These are phyloP conservation scores for Cutaneotrichosporon mucoides DNA, from an alignment of 1,284 basidiomycete species.

Conservation along the genomic window DNA sequence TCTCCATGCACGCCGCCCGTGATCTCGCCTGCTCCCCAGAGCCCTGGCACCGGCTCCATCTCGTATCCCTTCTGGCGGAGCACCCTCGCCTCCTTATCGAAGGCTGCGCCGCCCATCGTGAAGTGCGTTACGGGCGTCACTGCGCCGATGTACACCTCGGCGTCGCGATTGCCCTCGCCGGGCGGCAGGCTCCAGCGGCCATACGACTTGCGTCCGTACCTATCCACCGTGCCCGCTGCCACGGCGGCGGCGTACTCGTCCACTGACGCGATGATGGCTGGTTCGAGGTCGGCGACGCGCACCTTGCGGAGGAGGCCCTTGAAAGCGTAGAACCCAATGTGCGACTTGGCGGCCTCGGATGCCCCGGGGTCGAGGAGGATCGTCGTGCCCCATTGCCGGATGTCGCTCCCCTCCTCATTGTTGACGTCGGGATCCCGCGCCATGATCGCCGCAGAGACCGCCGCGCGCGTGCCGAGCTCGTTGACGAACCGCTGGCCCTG, in stretches of 20 bases:
- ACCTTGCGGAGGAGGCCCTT: constrained; percentile 13
- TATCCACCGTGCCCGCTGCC: neutral
- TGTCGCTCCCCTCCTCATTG: neutral
- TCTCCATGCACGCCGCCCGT: constrained; percentile 19
- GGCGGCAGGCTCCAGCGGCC: constrained; percentile 9
- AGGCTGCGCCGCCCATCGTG: constrained; percentile 15
- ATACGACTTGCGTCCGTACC: neutral
- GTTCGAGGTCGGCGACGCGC: constrained; percentile 4
- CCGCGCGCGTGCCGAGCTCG: constrained; percentile 12
- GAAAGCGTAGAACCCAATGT: constrained; percentile 15
- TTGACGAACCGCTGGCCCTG: constrained; percentile 72
- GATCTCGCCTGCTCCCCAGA: constrained; percentile 14
- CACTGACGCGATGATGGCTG: neutral
- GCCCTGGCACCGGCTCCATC: neutral
- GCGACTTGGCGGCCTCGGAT: constrained; percentile 3
- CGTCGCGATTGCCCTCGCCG: constrained; percentile 4
- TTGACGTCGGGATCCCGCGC: neutral
- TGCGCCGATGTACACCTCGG: constrained; percentile 10
- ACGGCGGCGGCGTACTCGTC: constrained; percentile 10
- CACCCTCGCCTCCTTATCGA: constrained; percentile 6
- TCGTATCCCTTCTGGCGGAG: neutral
- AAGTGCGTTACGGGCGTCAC: constrained; percentile 16
- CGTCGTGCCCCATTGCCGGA: constrained; percentile 10
- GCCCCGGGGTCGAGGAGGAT: constrained; percentile 16
- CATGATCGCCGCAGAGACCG: constrained; percentile 4